Base-by-base conservation (phyloP, 257 asterid genomes). In the Paraleonurus japonicus region DNA sequence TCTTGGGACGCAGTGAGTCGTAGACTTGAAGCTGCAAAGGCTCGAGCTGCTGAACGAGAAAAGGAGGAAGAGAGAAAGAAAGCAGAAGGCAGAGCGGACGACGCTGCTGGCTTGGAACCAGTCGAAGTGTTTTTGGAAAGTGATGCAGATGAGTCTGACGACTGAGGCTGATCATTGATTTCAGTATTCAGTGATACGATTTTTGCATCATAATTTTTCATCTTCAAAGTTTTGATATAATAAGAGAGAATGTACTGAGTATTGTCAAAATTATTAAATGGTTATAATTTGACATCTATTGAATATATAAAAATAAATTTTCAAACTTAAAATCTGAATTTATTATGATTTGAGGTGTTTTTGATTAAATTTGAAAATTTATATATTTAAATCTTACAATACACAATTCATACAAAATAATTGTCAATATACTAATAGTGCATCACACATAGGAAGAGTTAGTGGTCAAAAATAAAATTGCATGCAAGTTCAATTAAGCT, bases 1-100 rank as follows among this genome's bases (percentile, higher is more conserved):
- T 94, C 96, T 65, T 94, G 99, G 99, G 90, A 94, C 28, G 90
- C 92, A 0, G 97, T 91, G 28, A 79, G 90, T 82, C 75, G 83
- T 60, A 83, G 97, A 86, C 96, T 91, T n/a, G 96, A 91, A 80
- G 83, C 82, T 61, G 97, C 99, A 9, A 85, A 82, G 75, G 86
- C 87, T 45, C 78, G 60, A 74, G 94, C 83, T 37, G 84, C 75
- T 0, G 89, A 79, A 81, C 83, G 90, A 70, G 97, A 91, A 72
- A 65, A 51, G 60, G 91, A 85, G 61, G 88, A 85, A 39, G 81
- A 81, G 80, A 43, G 53, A 50, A 75, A 35, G 74, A 74, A 72
- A 48, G 63, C 37, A 19, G 85, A 79, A 74, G 70, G 82, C 8
- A 81, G 77, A 65, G 90, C 78, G 76, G 82, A 75, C 2, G 48